Evolutionary conservation across 2,329 filamentous ascomycete species (phyloP).

Genomic region (Corinectria fuckeliana): DNA sequence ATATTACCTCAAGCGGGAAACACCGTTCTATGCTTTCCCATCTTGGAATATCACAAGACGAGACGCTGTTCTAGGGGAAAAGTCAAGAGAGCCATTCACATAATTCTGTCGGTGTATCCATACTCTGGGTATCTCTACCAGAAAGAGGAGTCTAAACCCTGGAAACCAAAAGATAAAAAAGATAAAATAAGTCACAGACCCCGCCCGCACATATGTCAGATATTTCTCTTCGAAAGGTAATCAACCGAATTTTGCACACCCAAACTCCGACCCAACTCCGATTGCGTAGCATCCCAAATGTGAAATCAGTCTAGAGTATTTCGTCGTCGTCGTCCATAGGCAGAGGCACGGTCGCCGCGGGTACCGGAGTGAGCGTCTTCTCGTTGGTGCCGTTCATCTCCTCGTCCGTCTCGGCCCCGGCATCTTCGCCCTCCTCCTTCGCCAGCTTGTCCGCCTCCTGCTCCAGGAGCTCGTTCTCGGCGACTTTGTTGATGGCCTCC

Average conservation of each 20-base stretch:
- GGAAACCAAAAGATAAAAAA: constrained; percentile 16
- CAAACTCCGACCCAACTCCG: constrained; percentile 34
- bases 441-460: constrained; percentile 26
- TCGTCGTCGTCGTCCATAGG: constrained; percentile 41
- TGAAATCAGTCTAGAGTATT: constrained; percentile 37
- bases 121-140: constrained; percentile 33
- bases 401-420: constrained; percentile 46
- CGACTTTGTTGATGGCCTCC: constrained; percentile 62
- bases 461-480: constrained; percentile 27
- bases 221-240: background rate
- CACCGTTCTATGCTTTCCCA: background rate
- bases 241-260: constrained; percentile 34
- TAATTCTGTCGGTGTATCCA: constrained; percentile 17
- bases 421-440: constrained; percentile 33
- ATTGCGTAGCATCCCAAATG: constrained; percentile 8
- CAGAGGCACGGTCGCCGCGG: constrained; percentile 15
- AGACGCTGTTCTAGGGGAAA: background rate
- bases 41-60: background rate
- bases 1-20: no score
- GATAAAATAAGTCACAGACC: constrained; percentile 24
- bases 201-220: constrained; percentile 10
- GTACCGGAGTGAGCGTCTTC: background rate
- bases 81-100: background rate
- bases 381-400: constrained; percentile 42
- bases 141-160: constrained; percentile 27